Base-by-base conservation (phyloP, 192 early-diverging fungal genomes). In the Backusella australiensis region DNA sequence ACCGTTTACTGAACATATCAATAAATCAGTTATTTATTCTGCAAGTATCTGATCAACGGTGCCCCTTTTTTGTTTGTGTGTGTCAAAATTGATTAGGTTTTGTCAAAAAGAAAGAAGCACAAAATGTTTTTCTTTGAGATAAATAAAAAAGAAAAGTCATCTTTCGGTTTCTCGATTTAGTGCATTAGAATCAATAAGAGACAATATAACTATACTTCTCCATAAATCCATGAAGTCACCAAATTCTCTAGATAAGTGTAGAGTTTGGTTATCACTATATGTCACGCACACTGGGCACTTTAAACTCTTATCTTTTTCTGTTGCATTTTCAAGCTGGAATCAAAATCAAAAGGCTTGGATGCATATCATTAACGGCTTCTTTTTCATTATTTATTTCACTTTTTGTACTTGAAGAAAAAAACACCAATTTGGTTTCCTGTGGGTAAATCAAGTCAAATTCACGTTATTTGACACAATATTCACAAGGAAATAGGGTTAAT, bases 391-490 rank as follows among this genome's bases (percentile, higher is more conserved):
- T 4, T 4, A n/a, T 19, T 49, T 14, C 3, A 9, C 1, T 63
- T 63, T 29, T 63, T 29, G 9, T 63, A 8, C 26, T 63, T 26
- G 32, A 32, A 32, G 32, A 32, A 32, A 29, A 59, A 26, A 12
- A 14, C 3, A 56, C 19, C 6, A 8, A 4, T 26, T 12, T 63
- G 56, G 23, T 63, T 63, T n/a, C 56, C 23, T 63, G 26, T 63
- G 56, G 56, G 56, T 63, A 63, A 29, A 63, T 63, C 56, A 63
- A 63, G 23, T 63, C 56, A 63, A 29, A 63, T 56, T 56, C 21
- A 63, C 56, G 56, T 63, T 26, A 63, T 63, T 63, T 63, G 56
- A 63, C 56, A 63, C 56, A 63, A 63, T 29, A 11, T 26, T 63
- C 56, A 63, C 56, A 63, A 63, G 56, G 56, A 63, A 63, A 63